Conservation (phyloP, 2,329 filamentous ascomycete genomes). For the Biscogniauxia mediterranea region DNA sequence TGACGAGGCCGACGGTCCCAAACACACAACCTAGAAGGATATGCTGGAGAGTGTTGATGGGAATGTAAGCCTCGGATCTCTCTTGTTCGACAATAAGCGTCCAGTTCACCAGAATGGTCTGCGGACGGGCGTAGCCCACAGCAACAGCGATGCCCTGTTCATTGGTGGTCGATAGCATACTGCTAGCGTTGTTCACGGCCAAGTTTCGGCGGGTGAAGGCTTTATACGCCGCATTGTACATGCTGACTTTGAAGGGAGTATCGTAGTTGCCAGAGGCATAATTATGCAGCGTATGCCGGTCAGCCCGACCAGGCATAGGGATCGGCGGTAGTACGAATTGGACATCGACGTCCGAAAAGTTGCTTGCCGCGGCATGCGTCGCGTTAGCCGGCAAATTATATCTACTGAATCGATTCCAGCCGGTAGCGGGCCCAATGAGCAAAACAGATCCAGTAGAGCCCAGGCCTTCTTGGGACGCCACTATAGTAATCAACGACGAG, state of each 20-base stretch:
- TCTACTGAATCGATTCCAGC: slow-evolving; percentile 62
- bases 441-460: slow-evolving; percentile 68
- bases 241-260: slow-evolving; percentile 54
- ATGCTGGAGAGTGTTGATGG: slow-evolving; percentile 72
- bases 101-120: slow-evolving; percentile 73
- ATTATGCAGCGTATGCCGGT: slow-evolving; percentile 50
- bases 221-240: slow-evolving; percentile 62
- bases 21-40: slow-evolving; percentile 85
- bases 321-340: slow-evolving; percentile 61
- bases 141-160: slow-evolving; percentile 69
- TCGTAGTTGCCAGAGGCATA: slow-evolving; percentile 42
- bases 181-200: slow-evolving; percentile 65
- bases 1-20: slow-evolving; percentile 70
- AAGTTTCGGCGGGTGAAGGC: slow-evolving; percentile 54
- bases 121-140: slow-evolving; percentile 74
- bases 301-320: slow-evolving; percentile 35
- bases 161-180: slow-evolving; percentile 66
- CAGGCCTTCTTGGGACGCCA: slow-evolving; percentile 66
- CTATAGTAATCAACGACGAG: slow-evolving; percentile 59
- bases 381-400: slow-evolving; percentile 45
- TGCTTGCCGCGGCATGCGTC: slow-evolving; percentile 36
- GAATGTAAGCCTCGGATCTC: slow-evolving; percentile 69
- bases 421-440: slow-evolving; percentile 64
- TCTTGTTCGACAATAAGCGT: slow-evolving; percentile 77
- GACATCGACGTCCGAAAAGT: slow-evolving; percentile 46